Conservation (phyloP, 768 basidiomycete genomes). For the Phanerochaete carnosa region DNA sequence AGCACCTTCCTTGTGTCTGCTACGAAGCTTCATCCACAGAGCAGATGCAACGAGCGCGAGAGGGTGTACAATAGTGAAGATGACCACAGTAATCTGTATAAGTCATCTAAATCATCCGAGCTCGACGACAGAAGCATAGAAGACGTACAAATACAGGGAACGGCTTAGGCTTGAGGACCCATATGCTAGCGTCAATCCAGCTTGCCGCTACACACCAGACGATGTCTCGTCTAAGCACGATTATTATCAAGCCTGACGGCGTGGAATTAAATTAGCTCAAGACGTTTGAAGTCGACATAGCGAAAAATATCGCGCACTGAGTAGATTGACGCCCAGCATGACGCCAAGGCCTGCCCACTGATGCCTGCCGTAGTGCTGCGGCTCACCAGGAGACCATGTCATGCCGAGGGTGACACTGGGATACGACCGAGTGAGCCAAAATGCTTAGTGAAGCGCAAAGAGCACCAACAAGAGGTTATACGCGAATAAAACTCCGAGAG, state of each 20-base stretch:
- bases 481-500: constrained; percentile 55
- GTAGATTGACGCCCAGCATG: constrained; percentile 57
- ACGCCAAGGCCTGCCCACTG: constrained; percentile 74
- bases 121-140: background rate
- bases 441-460: background rate
- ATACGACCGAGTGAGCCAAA: constrained; percentile 32
- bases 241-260: constrained; percentile 45
- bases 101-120: background rate
- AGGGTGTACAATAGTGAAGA: constrained; percentile 68
- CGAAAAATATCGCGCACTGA: constrained; percentile 20
- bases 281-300: background rate
- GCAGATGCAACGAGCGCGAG: constrained; percentile 48
- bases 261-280: background rate
- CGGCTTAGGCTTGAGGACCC: constrained; percentile 59
- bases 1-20: constrained; percentile 27
- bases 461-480: constrained; percentile 52
- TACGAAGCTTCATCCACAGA: constrained; percentile 33
- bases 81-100: constrained; percentile 51
- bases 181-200: constrained; percentile 70
- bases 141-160: constrained; percentile 51
- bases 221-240: constrained; percentile 58
- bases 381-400: constrained; percentile 50
- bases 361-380: constrained; percentile 53
- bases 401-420: constrained; percentile 60
- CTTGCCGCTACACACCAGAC: constrained; percentile 75